Evolutionary conservation across 345 rosid genomes (phyloP).

Genomic region (Corchorus olitorius): DNA sequence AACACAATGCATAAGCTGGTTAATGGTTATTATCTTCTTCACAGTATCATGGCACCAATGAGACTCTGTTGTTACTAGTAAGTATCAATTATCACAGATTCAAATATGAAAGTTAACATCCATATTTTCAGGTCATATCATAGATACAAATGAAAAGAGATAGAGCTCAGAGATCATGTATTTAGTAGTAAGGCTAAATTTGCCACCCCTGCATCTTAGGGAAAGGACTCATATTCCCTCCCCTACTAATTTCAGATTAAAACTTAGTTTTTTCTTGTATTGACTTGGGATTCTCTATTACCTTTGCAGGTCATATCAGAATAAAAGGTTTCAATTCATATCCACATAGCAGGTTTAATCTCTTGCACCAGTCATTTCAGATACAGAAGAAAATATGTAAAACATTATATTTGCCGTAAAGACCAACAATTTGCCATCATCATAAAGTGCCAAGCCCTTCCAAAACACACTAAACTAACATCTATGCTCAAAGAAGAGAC

Average conservation of each 20-base stretch:
- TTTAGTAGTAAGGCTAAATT: too few relatives aligned
- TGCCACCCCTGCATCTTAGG: too few relatives aligned
- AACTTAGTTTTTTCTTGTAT: background rate
- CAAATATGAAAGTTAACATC: background rate
- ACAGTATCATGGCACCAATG: background rate
- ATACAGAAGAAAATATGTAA: slow-evolving; percentile 5
- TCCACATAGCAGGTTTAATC: slow-evolving; percentile 3
- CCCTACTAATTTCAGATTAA: background rate
- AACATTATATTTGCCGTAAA: background rate
- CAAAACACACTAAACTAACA: slow-evolving; percentile 18
- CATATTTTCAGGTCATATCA: slow-evolving; percentile 1
- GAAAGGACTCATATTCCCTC: background rate
- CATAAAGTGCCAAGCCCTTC: background rate
- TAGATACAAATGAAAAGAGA: background rate
- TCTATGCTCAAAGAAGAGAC: background rate
- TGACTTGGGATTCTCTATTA: background rate
- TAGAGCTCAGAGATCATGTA: too few relatives aligned
- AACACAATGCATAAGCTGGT: background rate
- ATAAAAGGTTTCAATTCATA: slow-evolving; percentile 10
- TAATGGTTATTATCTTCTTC: background rate
- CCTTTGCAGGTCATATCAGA: background rate
- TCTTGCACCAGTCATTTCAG: background rate
- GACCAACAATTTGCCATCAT: slow-evolving; percentile 7
- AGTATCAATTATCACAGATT: background rate
- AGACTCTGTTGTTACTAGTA: background rate